Evolutionary conservation across 2,329 filamentous ascomycete species (phyloP).

Genomic region (Escovopsis sp.): DNA sequence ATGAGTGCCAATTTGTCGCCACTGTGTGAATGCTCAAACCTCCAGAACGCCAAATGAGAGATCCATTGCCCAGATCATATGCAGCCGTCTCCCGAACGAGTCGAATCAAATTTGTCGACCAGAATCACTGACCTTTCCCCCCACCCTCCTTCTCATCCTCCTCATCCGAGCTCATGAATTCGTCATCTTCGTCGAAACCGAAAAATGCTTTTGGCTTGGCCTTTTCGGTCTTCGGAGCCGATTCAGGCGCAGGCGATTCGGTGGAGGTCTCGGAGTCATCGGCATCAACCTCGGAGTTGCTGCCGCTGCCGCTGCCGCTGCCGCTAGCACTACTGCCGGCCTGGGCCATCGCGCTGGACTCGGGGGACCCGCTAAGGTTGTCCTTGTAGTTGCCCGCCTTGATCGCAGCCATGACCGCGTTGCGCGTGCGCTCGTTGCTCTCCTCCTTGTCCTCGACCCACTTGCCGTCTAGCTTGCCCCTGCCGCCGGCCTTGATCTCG

Average conservation of each 20-base stretch:
- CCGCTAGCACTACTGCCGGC: conserved; percentile 13
- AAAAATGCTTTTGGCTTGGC: conserved; percentile 41
- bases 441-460: conserved; percentile 96
- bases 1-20: too few relatives aligned
- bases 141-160: conserved; percentile 21
- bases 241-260: conserved; percentile 34
- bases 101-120: too few relatives aligned
- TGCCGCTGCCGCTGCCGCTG: conserved; percentile 14
- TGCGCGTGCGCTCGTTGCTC: conserved; percentile 65
- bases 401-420: conserved; percentile 59
- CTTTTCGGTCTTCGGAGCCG: conserved; percentile 21
- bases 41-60: neutral
- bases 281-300: conserved; percentile 18
- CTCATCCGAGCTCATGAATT: conserved; percentile 56
- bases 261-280: conserved; percentile 28
- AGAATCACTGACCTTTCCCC: neutral
- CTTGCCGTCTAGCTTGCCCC: conserved; percentile 65
- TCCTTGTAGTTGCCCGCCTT: conserved; percentile 48
- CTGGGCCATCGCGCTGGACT: conserved; percentile 26
- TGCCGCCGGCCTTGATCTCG: conserved; percentile 61
- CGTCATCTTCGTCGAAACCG: conserved; percentile 68
- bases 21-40: too few relatives aligned
- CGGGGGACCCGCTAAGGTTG: conserved; percentile 38
- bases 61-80: too few relatives aligned
- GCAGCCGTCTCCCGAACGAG: too few relatives aligned